phyloP scores from a whole-genome alignment of 2,329 filamentous ascomycete species.

The Lecanicillium sp. region DNA sequence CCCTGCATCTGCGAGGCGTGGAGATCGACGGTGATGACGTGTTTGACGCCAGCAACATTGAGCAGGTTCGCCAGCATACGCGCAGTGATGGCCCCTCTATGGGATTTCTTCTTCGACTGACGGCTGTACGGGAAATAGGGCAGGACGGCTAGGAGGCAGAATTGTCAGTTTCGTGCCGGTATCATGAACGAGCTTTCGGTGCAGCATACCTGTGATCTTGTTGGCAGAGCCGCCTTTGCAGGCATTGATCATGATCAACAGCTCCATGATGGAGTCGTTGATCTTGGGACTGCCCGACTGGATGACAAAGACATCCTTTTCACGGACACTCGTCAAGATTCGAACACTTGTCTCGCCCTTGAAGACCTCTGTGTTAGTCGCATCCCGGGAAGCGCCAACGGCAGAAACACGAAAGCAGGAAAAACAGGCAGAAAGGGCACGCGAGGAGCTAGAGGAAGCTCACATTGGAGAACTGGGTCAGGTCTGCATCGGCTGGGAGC shows the following conservation, averaged over 20 bases:
- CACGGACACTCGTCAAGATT: conserved; percentile 71
- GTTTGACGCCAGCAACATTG: conserved; percentile 86
- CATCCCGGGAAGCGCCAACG: conserved; percentile 1
- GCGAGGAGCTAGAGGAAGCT: conserved; percentile 25
- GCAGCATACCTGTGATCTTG: conserved; percentile 72
- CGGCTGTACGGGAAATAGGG: conserved; percentile 99
- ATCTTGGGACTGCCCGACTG: conserved; percentile 94
- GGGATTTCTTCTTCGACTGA: conserved; percentile 98
- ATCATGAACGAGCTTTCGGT: too few relatives aligned
- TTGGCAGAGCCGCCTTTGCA: conserved; percentile 97
- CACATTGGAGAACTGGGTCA: conserved; percentile 64
- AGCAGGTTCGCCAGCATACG: conserved; percentile 95
- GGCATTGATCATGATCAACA: conserved; percentile 97
- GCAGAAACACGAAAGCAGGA: conserved; percentile 5
- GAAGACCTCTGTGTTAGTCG: conserved; percentile 9
- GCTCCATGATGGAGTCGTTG: conserved; percentile 98
- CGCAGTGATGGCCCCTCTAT: conserved; percentile 91
- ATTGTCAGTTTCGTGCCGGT: too few relatives aligned
- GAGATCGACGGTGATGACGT: conserved; percentile 94
- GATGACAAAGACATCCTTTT: conserved; percentile 98
- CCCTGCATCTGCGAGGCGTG: conserved; percentile 99
- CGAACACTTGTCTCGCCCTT: conserved; percentile 63
- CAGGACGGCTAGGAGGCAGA: conserved; percentile 55
- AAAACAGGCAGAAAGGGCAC: conserved; percentile 8
- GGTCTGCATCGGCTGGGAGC: conserved; percentile 54